A percentile compares a stretch with the other conserved stretches of the same genome.
These are phyloP conservation scores for Lactarius deliciosus DNA, from an alignment of 768 basidiomycete genomes.

Conservation along the genomic window DNA sequence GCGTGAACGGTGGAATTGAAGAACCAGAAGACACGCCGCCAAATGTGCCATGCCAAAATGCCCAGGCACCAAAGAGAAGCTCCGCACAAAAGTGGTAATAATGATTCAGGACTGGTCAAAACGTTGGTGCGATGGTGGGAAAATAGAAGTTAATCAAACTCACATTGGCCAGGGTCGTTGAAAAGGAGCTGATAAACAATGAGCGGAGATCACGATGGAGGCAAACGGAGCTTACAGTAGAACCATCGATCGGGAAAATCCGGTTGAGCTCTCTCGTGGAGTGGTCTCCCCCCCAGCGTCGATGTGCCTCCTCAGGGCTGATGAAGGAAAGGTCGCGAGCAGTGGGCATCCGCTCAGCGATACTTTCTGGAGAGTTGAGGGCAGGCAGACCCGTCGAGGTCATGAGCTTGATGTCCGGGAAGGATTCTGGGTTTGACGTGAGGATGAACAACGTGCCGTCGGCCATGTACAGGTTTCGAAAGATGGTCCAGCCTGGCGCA, in stretches of 20 bases:
- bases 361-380: slow-evolving; percentile 60
- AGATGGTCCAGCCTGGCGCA: slow-evolving; percentile 83
- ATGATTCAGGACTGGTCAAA: slow-evolving; percentile 58
- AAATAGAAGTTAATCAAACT: slow-evolving; percentile 15
- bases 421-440: slow-evolving; percentile 44
- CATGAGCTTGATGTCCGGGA: slow-evolving; percentile 55
- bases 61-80: slow-evolving; percentile 71
- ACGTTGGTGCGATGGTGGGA: background rate
- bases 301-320: slow-evolving; percentile 55
- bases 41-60: slow-evolving; percentile 64
- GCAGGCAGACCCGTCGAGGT: slow-evolving; percentile 66
- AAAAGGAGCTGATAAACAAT: slow-evolving; percentile 36
- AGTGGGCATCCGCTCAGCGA: slow-evolving; percentile 65
- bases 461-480: slow-evolving; percentile 79
- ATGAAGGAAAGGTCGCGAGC: slow-evolving; percentile 60
- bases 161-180: slow-evolving; percentile 68
- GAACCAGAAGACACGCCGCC: slow-evolving; percentile 26
- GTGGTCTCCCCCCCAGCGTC: slow-evolving; percentile 54
- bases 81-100: slow-evolving; percentile 90
- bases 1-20: slow-evolving; percentile 42
- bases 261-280: slow-evolving; percentile 40
- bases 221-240: slow-evolving; percentile 52
- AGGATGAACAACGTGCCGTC: slow-evolving; percentile 79
- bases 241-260: slow-evolving; percentile 68
- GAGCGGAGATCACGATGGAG: slow-evolving; percentile 1